Evolutionary conservation across 2,329 filamentous ascomycete genomes (phyloP).

Genomic region (Phoma sp.): DNA sequence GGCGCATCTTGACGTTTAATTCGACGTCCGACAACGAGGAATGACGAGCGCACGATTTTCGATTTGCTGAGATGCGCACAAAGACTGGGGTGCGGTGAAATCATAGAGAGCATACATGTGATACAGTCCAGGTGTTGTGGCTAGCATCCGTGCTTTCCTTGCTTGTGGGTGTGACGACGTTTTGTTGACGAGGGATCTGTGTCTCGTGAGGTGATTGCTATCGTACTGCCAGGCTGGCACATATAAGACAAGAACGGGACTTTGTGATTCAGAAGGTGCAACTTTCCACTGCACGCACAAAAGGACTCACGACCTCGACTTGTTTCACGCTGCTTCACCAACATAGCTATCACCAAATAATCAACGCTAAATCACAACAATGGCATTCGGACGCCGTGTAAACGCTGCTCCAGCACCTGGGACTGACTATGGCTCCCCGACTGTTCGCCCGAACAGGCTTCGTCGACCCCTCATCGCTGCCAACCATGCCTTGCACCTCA

Average conservation of each 20-base stretch:
- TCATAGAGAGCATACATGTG: slow-evolving; percentile 5
- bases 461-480: slow-evolving; percentile 24
- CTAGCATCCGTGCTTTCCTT: slow-evolving; percentile 4
- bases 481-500: slow-evolving; percentile 23
- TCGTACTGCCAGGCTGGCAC: neutral
- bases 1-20: neutral
- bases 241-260: neutral
- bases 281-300: neutral
- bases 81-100: neutral
- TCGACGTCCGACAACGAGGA: neutral
- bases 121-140: slow-evolving; percentile 2
- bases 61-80: neutral
- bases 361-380: neutral
- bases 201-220: neutral
- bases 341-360: neutral
- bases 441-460: slow-evolving; percentile 11
- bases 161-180: slow-evolving; percentile 9
- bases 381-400: slow-evolving; percentile 9
- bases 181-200: slow-evolving; percentile 1
- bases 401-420: neutral
- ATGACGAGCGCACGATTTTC: neutral
- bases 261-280: no score
- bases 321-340: neutral
- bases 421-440: slow-evolving; percentile 23
- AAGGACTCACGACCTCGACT: neutral